Conservation (phyloP, 495 filamentous ascomycete species). For the Schizothecium vesticola region DNA sequence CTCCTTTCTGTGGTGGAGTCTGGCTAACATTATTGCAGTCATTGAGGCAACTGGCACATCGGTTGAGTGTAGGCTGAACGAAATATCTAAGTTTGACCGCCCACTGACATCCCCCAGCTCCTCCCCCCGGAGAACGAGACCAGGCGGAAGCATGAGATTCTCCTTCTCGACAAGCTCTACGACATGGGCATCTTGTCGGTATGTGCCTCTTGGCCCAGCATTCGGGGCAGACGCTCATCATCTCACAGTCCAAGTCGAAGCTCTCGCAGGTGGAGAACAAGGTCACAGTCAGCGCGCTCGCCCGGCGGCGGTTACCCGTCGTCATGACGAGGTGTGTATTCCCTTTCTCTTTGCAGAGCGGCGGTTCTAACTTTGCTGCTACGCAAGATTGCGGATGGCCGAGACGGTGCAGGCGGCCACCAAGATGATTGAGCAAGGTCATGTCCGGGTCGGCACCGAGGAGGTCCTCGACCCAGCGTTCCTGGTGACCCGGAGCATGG, state of each 20-base stretch:
- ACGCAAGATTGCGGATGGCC: slow-evolving; percentile 67
- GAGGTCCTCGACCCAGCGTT: slow-evolving; percentile 82
- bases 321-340: slow-evolving; percentile 54
- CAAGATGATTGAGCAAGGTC: slow-evolving; percentile 90
- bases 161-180: slow-evolving; percentile 82
- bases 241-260: slow-evolving; percentile 54
- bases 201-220: not conserved
- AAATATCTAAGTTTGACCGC: too few species aligned
- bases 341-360: too few species aligned
- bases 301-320: slow-evolving; percentile 71
- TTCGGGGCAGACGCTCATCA: not conserved
- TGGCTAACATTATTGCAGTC: slow-evolving; percentile 39
- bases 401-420: slow-evolving; percentile 77
- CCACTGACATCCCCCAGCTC: slow-evolving; percentile 47
- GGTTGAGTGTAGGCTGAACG: slow-evolving; percentile 31
- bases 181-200: slow-evolving; percentile 74
- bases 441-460: slow-evolving; percentile 89
- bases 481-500: slow-evolving; percentile 74
- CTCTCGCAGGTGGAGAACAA: slow-evolving; percentile 80
- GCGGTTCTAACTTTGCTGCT: not conserved
- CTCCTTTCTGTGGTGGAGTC: not conserved
- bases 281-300: slow-evolving; percentile 80
- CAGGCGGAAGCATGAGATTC: slow-evolving; percentile 71
- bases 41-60: slow-evolving; percentile 81
- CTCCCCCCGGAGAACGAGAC: slow-evolving; percentile 73